Evolutionary conservation across 2,329 filamentous ascomycete species (phyloP).

Genomic region (Biscogniauxia mediterranea): DNA sequence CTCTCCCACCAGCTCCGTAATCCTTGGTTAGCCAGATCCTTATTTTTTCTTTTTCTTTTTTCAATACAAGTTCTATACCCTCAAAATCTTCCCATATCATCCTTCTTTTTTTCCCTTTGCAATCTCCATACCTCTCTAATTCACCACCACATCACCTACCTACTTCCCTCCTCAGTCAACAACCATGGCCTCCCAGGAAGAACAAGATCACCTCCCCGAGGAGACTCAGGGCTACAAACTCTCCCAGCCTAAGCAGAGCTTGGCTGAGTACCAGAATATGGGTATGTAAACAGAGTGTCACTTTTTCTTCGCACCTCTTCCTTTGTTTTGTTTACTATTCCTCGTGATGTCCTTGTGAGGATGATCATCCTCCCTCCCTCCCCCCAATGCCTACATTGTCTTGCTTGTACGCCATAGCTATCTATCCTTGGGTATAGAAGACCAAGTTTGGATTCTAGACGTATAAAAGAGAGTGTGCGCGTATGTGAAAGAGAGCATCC

Average conservation of each 20-base stretch:
- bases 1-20: constrained; percentile 1
- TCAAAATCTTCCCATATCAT: neutral
- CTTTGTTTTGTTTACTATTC: neutral
- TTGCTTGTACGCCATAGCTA: too few species aligned
- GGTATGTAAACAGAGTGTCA: constrained; percentile 56
- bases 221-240: constrained; percentile 96
- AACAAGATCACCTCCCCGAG: constrained; percentile 83
- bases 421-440: too few species aligned
- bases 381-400: too few species aligned
- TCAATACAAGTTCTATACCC: constrained; percentile 6
- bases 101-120: constrained; percentile 2
- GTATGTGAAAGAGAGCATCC: too few species aligned
- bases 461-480: too few species aligned
- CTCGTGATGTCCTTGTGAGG: neutral
- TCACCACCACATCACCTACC: too few species aligned
- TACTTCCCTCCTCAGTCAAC: too few species aligned
- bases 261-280: constrained; percentile 91
- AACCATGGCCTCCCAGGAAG: constrained; percentile 63
- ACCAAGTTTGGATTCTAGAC: too few species aligned
- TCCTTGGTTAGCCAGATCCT: constrained; percentile 1
- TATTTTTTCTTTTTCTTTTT: constrained; percentile 9
- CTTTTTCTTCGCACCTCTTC: constrained; percentile 7
- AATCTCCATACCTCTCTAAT: neutral
- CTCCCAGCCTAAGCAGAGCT: constrained; percentile 91
- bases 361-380: too few species aligned